Evolutionary conservation across 2,329 filamentous ascomycete species (phyloP).

Genomic region (Aspergillus sp.): DNA sequence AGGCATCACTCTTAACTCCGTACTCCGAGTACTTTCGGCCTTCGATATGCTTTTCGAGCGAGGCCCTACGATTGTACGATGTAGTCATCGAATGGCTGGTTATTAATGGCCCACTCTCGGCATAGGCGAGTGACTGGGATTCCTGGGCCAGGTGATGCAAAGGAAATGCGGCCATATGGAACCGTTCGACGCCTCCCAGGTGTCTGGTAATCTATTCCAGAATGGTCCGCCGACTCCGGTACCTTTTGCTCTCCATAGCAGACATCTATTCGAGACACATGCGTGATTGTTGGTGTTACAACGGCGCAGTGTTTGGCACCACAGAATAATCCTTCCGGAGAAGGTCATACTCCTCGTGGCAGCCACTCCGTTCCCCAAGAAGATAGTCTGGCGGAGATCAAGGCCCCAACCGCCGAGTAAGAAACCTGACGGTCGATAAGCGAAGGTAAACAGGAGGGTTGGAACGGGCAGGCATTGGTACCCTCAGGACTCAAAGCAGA

Average conservation of each 20-base stretch:
- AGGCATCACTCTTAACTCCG: background rate
- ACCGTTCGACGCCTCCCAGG: slow-evolving; percentile 1
- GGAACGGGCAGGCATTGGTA: background rate
- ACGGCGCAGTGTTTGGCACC: background rate
- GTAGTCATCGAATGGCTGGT: background rate
- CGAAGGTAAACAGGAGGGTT: background rate
- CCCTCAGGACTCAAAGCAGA: background rate
- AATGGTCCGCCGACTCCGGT: background rate
- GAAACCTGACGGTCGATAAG: background rate
- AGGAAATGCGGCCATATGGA: slow-evolving; percentile 2
- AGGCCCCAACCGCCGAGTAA: background rate
- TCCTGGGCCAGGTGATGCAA: slow-evolving; percentile 2
- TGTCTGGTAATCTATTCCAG: slow-evolving; percentile 6
- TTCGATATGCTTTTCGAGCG: background rate
- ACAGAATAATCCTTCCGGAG: background rate
- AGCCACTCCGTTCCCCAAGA: slow-evolving; percentile 2
- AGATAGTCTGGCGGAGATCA: background rate
- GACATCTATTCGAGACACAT: background rate
- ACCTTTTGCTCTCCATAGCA: background rate
- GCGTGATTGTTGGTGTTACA: background rate
- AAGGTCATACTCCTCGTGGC: background rate
- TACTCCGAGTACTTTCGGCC: background rate
- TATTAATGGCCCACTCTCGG: background rate
- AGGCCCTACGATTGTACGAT: too few relatives aligned
- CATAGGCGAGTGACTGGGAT: background rate